Base-by-base conservation (phyloP, 2,329 filamentous ascomycete species). In the Aspergillus viridinutans region DNA sequence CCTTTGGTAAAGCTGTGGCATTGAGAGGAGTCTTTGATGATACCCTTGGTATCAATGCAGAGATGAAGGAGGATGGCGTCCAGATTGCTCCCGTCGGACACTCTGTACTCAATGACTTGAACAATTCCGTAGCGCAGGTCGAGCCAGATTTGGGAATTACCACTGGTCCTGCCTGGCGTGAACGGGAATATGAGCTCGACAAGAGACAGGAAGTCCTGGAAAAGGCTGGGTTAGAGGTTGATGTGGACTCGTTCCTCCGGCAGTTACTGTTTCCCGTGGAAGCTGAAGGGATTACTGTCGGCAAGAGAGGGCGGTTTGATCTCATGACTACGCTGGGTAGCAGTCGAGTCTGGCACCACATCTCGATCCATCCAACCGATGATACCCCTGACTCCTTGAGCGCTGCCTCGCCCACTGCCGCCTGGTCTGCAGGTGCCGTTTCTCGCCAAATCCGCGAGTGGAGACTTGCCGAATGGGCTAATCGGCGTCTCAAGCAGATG, bases 1-100 rank as follows among this genome's bases (percentile, higher is more conserved):
- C 84, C 1, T 80, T 99, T 0, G 92, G 90, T 57, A 97, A 94
- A 74, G 94, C 93, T 0, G 76, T 95, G n/a, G 86, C 90, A 12
- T 85, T 99, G 78, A 89, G 91, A 42, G 90, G 90, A 14, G 85
- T 97, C 38, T 99, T 99, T 66, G 93, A 99, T 64, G 94, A 97
- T 66, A 85, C 81, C n/a, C 80, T 88, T 21, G 94, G 94, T 52
- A 97, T 99, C 76, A 97, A 97, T 66, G 83, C 89, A 0, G 94
- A 99, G 78, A 97, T 99, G 92, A 96, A 93, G 68, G 88, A 93
- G 60, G 94, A 99, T 64, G 94, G 94, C 9, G 84, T 99, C 0
- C 83, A 90, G n/a, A 83, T 95, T 2, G 76, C 83, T 1, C 66
- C 87, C 0, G 86, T 86, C 1, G 89, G 90, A n/a, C 88, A 87